Evolutionary conservation across 1,139 yeast genomes (phyloP), one percentile per base, ranked within the genome.

Genomic region (Yamadazyma aaseri): DNA sequence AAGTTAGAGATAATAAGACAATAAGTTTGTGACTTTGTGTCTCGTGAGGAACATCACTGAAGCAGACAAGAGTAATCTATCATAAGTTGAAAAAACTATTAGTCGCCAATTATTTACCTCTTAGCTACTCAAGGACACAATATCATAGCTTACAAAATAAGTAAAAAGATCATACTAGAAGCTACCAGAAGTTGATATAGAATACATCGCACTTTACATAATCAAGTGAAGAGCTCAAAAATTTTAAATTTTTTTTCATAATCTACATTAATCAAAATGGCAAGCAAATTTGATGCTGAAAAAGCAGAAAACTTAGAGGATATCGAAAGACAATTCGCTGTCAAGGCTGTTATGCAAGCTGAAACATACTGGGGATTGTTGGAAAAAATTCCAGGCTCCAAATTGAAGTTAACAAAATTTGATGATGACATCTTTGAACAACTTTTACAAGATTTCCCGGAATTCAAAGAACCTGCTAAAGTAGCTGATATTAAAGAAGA

Each of bases 241-340:
- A 11, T 11, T 6, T 7, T 7, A 25, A 33, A 28, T 18, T 18
- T 26, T 29, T 34, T 26, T 16, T 28, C 12, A 16, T 23, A 25
- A 12, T 13, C 29, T 26, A 29, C 14, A 57, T 56, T 14, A 10
- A 12, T 13, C 29, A 28, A 29, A 14, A 57, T 56, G 62, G 43
- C 59, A 21, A 47, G 62, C 20, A 49, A 48, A 47, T 68, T 72
- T 46, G 65, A 70, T 45, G 79, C 81, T 11, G 81, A 76, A 47
- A 64, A 60, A 38, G 80, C 82, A 13, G 81, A 76, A 35, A 76
- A 76, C 63, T 61, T 73, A 43, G 81, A 75, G 55, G 82, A 73
- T 46, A 86, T 92, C 53, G 97, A 90, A 63, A 86, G 79, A 74
- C 97, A 90, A 66, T 92, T 92, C 55, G 97, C 98, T 33, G 98